Evolutionary conservation across 1,284 basidiomycete genomes (phyloP).

Genomic region (Pseudozyma tsukubaensis): DNA sequence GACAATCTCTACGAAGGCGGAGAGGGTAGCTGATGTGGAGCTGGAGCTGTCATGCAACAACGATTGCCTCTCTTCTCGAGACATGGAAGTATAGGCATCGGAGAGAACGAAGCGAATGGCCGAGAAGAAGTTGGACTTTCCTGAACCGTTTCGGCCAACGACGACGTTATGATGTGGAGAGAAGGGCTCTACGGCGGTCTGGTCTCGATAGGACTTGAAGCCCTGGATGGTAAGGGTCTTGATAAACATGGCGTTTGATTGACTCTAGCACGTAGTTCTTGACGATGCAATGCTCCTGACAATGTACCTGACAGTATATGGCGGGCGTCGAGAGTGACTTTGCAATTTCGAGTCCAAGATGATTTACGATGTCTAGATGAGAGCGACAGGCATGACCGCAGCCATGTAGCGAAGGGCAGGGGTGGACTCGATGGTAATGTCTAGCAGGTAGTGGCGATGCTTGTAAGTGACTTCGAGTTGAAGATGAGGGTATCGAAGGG

Average conservation of each 20-base stretch:
- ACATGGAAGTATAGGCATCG: conserved; percentile 96
- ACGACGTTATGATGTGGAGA: conserved; percentile 68
- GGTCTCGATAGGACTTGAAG: conserved; percentile 90
- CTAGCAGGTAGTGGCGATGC: conserved; percentile 2
- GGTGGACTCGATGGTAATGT: not conserved
- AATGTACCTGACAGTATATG: no score
- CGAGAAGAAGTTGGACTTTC: conserved; percentile 69
- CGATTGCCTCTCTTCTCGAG: conserved; percentile 89
- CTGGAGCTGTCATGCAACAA: conserved; percentile 93
- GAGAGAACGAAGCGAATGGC: conserved; percentile 95
- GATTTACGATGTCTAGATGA: not conserved
- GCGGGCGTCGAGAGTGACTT: no score
- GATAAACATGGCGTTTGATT: conserved; percentile 41
- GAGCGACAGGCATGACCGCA: conserved; percentile 11
- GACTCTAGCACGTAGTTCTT: not conserved
- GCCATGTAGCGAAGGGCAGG: not conserved
- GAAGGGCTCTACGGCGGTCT: conserved; percentile 74
- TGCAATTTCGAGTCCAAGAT: no score
- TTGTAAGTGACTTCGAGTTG: not conserved
- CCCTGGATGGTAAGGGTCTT: conserved; percentile 72
- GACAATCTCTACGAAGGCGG: conserved; percentile 82
- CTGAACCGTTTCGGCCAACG: conserved; percentile 69
- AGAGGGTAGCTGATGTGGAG: conserved; percentile 82
- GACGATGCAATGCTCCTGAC: not conserved
- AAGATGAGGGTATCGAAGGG: not conserved